Conservation (phyloP, 2,329 filamentous ascomycete genomes). For the Monilinia fructigena region DNA sequence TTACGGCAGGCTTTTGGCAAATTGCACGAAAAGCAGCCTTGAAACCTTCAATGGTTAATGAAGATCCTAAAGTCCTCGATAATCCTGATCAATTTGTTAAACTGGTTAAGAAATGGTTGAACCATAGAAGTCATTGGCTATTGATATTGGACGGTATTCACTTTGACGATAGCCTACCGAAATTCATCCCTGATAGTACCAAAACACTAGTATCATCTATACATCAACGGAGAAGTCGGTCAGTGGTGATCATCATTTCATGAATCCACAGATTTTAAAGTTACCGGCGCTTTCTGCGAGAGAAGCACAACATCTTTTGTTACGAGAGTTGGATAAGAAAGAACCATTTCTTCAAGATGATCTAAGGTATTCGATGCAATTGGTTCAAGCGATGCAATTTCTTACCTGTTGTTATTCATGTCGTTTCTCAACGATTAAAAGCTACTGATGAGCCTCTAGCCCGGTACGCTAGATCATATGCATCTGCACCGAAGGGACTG, state of each 20-base stretch:
- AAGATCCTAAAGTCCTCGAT: conserved; percentile 34
- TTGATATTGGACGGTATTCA: conserved; percentile 66
- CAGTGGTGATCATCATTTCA: conserved; percentile 55
- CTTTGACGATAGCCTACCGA: conserved; percentile 56
- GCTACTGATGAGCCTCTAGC: conserved; percentile 60
- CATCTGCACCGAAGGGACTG: conserved; percentile 52
- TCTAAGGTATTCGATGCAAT: conserved; percentile 54
- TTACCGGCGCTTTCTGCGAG: conserved; percentile 54
- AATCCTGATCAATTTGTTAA: conserved; percentile 52
- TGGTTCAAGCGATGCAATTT: conserved; percentile 64
- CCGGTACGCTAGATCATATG: conserved; percentile 58
- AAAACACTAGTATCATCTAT: conserved; percentile 66
- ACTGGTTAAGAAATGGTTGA: conserved; percentile 61
- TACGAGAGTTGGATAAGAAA: conserved; percentile 61
- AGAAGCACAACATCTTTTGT: conserved; percentile 60
- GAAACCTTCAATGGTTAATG: conserved; percentile 37
- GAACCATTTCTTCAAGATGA: conserved; percentile 54
- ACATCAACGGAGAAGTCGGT: conserved; percentile 63
- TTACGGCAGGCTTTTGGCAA: conserved; percentile 63
- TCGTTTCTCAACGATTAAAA: conserved; percentile 61
- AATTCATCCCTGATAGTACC: conserved; percentile 62
- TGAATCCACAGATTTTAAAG: conserved; percentile 56
- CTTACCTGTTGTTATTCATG: conserved; percentile 66
- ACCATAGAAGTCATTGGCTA: conserved; percentile 61
- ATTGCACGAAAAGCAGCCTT: conserved; percentile 59